Evolutionary conservation across 192 early-diverging fungal species (phyloP).

Genomic region (Umbelopsis ramanniana): DNA sequence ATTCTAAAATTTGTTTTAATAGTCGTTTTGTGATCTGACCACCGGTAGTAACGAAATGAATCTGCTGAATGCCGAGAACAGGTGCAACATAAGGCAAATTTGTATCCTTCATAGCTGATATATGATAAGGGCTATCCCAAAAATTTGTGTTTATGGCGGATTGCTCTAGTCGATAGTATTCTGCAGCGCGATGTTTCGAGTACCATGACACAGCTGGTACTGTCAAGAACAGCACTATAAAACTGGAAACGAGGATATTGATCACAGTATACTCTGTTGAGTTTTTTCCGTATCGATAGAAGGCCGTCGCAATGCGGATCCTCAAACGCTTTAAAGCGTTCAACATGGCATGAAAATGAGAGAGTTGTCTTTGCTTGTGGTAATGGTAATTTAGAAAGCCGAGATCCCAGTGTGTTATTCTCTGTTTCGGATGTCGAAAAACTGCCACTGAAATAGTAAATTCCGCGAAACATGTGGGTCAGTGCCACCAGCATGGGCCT

Average conservation of each 20-base stretch:
- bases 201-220: slow-evolving; percentile 8
- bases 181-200: slow-evolving; percentile 5
- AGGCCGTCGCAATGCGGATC: not conserved
- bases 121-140: slow-evolving; percentile 18
- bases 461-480: not conserved
- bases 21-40: slow-evolving; percentile 25
- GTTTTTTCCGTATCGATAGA: slow-evolving; percentile 3
- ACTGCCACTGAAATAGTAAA: not conserved
- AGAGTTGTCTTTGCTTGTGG: not conserved
- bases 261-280: not conserved
- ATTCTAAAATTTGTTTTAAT: slow-evolving; percentile 13
- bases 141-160: slow-evolving; percentile 16
- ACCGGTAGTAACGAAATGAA: slow-evolving; percentile 25
- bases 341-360: slow-evolving; percentile 7
- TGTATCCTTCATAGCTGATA: not conserved
- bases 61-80: slow-evolving; percentile 20
- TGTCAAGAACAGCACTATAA: not conserved
- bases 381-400: not conserved
- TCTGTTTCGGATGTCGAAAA: slow-evolving; percentile 12
- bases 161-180: slow-evolving; percentile 1
- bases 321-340: slow-evolving; percentile 17
- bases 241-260: not conserved
- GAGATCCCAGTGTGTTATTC: not conserved
- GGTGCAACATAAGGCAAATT: slow-evolving; percentile 8
- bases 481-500: not conserved